phyloP scores from a whole-genome alignment of 768 basidiomycete species.

The Dentipellis sp. region DNA sequence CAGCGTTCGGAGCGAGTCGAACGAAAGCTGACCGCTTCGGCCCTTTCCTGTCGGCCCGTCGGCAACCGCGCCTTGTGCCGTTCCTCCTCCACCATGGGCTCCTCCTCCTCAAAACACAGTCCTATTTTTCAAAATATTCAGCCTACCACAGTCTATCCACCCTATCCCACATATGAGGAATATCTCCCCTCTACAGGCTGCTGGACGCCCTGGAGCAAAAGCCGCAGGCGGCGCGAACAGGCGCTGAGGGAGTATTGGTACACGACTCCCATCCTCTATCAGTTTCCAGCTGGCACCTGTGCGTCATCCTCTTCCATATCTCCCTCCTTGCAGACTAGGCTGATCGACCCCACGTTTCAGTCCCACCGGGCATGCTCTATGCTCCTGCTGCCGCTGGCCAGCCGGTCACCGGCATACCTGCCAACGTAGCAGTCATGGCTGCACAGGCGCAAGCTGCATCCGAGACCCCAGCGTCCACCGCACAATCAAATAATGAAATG shows the following conservation, averaged over 20 bases:
- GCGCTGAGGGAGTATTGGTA: neutral
- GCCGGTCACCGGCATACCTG: neutral
- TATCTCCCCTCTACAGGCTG: neutral
- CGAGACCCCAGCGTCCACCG: neutral
- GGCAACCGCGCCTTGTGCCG: neutral
- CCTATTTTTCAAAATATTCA: neutral
- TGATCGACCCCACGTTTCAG: too few relatives aligned
- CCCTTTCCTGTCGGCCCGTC: too few relatives aligned
- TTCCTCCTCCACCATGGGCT: neutral
- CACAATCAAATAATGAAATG: too few relatives aligned
- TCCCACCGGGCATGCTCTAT: too few relatives aligned
- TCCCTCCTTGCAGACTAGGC: too few relatives aligned
- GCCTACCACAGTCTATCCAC: neutral
- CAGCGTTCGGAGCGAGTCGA: neutral
- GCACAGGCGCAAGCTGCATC: neutral
- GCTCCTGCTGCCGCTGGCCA: neutral
- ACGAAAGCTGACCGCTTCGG: neutral
- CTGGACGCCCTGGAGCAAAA: neutral
- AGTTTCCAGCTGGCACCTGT: neutral
- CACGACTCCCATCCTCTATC: neutral
- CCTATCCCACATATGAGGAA: neutral
- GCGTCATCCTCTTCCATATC: neutral
- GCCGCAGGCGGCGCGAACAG: neutral
- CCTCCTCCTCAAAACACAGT: neutral
- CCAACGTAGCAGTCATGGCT: neutral